Evolutionary conservation across 768 basidiomycete genomes (phyloP).

Genomic region (Gymnopilus junonius): DNA sequence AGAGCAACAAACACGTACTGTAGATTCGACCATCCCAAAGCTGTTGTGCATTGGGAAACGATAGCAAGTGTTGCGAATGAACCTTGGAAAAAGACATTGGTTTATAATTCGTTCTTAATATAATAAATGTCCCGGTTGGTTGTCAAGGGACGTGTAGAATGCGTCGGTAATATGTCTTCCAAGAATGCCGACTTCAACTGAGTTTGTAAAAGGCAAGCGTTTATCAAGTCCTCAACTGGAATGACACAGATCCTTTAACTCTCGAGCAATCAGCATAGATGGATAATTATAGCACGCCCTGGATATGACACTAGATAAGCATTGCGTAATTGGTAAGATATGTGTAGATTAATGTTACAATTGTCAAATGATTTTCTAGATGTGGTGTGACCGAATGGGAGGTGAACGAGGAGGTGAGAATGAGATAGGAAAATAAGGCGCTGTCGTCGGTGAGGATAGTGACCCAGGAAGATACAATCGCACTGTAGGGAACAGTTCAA

Average conservation of each 20-base stretch:
- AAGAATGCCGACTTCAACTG: background rate
- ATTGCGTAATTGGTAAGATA: background rate
- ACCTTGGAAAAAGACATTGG: no score
- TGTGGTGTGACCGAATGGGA: slow-evolving; percentile 35
- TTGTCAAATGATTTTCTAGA: slow-evolving; percentile 7
- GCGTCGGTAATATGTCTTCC: background rate
- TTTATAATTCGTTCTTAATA: no score
- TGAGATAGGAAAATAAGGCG: slow-evolving; percentile 55
- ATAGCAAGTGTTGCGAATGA: background rate
- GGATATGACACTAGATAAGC: background rate
- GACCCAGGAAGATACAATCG: slow-evolving; percentile 71
- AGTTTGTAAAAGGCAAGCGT: background rate
- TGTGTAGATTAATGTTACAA: background rate
- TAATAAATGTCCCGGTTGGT: background rate
- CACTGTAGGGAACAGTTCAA: slow-evolving; percentile 79
- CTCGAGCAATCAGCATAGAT: background rate
- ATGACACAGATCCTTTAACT: background rate
- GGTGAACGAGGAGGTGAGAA: slow-evolving; percentile 63
- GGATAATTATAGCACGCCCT: background rate
- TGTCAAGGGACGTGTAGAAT: background rate
- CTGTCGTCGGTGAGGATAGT: slow-evolving; percentile 56
- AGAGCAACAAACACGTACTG: background rate
- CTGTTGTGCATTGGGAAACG: background rate
- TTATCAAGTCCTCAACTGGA: background rate
- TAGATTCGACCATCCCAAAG: background rate